Evolutionary conservation across 2,329 filamentous ascomycete species (phyloP).

Genomic region (Cadophora sp.): DNA sequence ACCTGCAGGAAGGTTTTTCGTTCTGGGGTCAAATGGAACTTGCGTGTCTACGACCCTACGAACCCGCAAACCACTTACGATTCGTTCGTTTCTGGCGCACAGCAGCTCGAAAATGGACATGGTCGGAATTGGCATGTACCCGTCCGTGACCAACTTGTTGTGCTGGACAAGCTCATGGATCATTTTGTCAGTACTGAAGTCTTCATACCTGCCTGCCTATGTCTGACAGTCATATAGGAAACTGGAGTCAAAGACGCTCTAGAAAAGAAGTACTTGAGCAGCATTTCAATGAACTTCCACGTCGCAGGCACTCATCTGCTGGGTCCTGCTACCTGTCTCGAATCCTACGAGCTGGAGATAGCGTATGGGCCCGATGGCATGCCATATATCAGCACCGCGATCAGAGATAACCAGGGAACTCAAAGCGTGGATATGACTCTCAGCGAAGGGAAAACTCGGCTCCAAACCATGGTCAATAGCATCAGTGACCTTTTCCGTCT

Average conservation of each 20-base stretch:
- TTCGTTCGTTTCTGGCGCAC: conserved; percentile 5
- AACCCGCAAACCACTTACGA: conserved; percentile 13
- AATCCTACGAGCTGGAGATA: conserved; percentile 8
- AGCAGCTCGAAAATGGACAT: neutral
- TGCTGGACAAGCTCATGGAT: conserved; percentile 9
- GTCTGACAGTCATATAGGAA: conserved; percentile 9
- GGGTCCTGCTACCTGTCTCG: neutral
- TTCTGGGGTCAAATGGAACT: conserved; percentile 4
- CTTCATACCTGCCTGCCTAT: neutral
- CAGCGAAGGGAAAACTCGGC: neutral
- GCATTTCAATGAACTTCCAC: conserved; percentile 15
- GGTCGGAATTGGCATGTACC: conserved; percentile 15
- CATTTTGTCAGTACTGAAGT: conserved; percentile 1
- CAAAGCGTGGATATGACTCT: neutral
- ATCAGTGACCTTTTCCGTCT: conserved; percentile 2
- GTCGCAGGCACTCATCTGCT: neutral
- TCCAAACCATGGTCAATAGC: conserved; percentile 15
- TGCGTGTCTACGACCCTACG: conserved; percentile 7
- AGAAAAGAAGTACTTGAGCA: conserved; percentile 3
- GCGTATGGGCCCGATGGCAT: neutral
- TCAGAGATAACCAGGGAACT: conserved; percentile 3
- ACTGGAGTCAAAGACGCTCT: conserved; percentile 17
- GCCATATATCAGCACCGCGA: conserved; percentile 13
- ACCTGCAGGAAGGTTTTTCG: conserved; percentile 10
- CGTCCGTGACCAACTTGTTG: neutral